phyloP scores from a whole-genome alignment of 2,329 filamentous ascomycete genomes.

The Ambrosiella xylebori region DNA sequence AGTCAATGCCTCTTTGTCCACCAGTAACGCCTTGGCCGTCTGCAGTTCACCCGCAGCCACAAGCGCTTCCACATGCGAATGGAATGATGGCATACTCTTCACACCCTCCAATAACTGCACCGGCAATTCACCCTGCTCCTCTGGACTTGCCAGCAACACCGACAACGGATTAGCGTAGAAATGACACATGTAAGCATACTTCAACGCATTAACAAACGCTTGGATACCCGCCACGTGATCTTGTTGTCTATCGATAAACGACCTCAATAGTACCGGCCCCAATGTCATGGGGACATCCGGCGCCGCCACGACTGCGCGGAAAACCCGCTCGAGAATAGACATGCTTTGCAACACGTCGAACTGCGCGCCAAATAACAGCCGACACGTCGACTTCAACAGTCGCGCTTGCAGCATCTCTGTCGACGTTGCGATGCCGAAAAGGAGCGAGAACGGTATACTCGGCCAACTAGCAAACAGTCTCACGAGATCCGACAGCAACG shows the following conservation, averaged over 20 bases:
- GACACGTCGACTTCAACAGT: slow-evolving; percentile 50
- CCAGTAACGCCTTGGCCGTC: neutral
- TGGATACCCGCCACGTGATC: slow-evolving; percentile 65
- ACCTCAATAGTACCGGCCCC: slow-evolving; percentile 44
- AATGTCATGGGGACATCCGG: slow-evolving; percentile 40
- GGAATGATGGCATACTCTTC: slow-evolving; percentile 53
- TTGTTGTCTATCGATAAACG: slow-evolving; percentile 52
- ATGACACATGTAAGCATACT: slow-evolving; percentile 76
- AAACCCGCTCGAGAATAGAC: slow-evolving; percentile 55
- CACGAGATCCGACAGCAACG: slow-evolving; percentile 54
- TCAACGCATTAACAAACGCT: slow-evolving; percentile 51
- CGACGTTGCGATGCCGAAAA: slow-evolving; percentile 70
- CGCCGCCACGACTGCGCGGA: slow-evolving; percentile 45
- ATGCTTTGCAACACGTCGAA: slow-evolving; percentile 63
- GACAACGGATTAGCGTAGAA: slow-evolving; percentile 66
- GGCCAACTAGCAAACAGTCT: slow-evolving; percentile 50
- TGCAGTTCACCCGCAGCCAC: slow-evolving; percentile 1
- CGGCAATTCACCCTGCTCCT: slow-evolving; percentile 27
- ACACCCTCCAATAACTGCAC: slow-evolving; percentile 48
- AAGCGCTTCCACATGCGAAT: slow-evolving; percentile 15
- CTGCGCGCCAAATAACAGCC: slow-evolving; percentile 49
- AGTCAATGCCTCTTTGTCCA: slow-evolving; percentile 4
- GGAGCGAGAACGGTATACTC: slow-evolving; percentile 56
- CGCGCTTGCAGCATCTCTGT: slow-evolving; percentile 64
- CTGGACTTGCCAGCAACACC: slow-evolving; percentile 32